Conservation (phyloP, 23 red algal genomes). For the Gracilaria domingensis region DNA sequence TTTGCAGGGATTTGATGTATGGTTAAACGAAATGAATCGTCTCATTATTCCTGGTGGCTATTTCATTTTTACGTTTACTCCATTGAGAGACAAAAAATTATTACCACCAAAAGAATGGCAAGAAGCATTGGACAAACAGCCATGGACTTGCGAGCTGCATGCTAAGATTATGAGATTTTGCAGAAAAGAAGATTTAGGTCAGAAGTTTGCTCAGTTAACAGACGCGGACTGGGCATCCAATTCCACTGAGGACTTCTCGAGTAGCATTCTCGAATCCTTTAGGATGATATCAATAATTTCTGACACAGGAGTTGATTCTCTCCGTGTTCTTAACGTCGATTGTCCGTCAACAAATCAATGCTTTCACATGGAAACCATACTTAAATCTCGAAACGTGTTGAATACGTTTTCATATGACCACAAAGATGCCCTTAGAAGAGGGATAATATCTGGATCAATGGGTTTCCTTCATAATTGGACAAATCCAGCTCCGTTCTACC, state of each 20-base stretch:
- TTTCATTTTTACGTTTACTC: constrained; percentile 49
- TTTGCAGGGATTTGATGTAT: constrained; percentile 20
- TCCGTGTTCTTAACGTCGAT: neutral
- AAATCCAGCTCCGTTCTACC: constrained; percentile 14
- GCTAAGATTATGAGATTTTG: constrained; percentile 23
- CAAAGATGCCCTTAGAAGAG: neutral
- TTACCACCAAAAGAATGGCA: constrained; percentile 5
- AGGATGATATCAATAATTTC: neutral
- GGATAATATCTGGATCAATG: neutral
- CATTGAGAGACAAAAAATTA: neutral
- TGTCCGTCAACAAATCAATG: constrained; percentile 2
- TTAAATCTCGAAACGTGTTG: neutral
- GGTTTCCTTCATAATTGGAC: constrained; percentile 19
- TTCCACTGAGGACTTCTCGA: neutral
- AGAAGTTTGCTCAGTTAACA: neutral
- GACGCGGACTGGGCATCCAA: neutral
- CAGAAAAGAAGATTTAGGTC: neutral
- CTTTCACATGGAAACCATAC: neutral
- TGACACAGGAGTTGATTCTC: neutral
- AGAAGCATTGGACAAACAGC: neutral
- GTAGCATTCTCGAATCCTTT: neutral
- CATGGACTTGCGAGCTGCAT: neutral
- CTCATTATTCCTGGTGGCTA: constrained; percentile 35
- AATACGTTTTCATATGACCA: neutral
- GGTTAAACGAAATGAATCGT: constrained; percentile 37